phyloP scores from a whole-genome alignment of 1,139 yeast species.

The Blastobotrys raffinosifermentans region DNA sequence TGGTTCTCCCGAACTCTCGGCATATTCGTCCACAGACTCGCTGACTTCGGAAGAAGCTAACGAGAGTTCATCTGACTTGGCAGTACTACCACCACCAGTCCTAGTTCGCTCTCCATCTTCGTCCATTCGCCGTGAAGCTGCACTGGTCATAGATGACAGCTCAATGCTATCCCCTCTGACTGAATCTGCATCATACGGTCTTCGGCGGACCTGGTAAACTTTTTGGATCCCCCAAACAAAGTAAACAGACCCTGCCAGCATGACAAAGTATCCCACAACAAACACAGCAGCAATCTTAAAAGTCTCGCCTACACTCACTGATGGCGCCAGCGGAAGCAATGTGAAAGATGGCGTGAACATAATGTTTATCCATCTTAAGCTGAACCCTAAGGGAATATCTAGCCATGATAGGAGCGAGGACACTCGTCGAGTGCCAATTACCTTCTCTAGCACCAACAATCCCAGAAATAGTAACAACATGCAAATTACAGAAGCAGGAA shows the following conservation, averaged over 20 bases:
- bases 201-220: conserved; percentile 31
- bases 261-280: conserved; percentile 52
- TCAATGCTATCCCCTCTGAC: background rate
- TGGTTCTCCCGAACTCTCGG: background rate
- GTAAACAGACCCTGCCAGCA: conserved; percentile 47
- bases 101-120: conserved; percentile 1
- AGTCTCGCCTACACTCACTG: conserved; percentile 62
- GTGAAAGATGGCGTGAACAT: conserved; percentile 76
- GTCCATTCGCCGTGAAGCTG: too few species aligned
- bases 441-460: conserved; percentile 37
- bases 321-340: conserved; percentile 58
- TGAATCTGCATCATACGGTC: conserved; percentile 18
- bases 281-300: conserved; percentile 70
- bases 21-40: background rate
- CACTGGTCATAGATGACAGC: background rate
- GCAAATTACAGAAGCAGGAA: conserved; percentile 73
- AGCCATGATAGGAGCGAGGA: conserved; percentile 42
- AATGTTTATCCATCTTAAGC: conserved; percentile 70
- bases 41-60: background rate
- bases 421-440: conserved; percentile 37
- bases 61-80: background rate
- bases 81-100: too few species aligned
- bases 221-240: conserved; percentile 40
- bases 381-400: conserved; percentile 63
- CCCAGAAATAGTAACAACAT: conserved; percentile 57